These are phyloP conservation scores for Pythium guiyangense DNA, from an alignment of 352 stramenopile species.

Conservation along the genomic window DNA sequence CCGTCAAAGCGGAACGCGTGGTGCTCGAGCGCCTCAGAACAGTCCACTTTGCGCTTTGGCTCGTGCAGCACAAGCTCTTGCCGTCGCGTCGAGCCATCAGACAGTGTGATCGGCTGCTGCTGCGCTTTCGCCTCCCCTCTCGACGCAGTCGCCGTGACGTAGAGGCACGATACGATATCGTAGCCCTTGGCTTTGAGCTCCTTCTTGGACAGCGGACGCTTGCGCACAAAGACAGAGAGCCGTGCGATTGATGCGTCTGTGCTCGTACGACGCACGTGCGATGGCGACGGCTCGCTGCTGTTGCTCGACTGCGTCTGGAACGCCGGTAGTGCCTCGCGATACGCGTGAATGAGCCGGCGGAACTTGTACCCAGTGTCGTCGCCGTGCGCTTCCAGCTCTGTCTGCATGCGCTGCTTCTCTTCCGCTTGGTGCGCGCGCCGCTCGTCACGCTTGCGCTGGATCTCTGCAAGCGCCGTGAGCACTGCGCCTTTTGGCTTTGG, in stretches of 20 bases:
- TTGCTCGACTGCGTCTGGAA: no score
- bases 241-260: no score
- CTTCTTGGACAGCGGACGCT: no score
- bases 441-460: constrained; percentile 64
- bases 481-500: constrained; percentile 43
- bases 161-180: no score
- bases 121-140: no score
- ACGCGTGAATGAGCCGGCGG: constrained; percentile 54
- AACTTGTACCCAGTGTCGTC: constrained; percentile 79
- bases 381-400: constrained; percentile 56
- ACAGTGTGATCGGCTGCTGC: no score
- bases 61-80: constrained; percentile 75
- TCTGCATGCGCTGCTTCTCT: constrained; percentile 66
- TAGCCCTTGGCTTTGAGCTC: no score
- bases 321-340: constrained; percentile 34
- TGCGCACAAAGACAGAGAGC: no score
- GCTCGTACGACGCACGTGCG: no score
- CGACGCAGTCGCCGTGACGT: no score
- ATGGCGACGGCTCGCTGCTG: no score
- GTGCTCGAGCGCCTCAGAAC: constrained; percentile 61
- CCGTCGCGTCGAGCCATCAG: no score
- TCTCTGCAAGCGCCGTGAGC: constrained; percentile 51
- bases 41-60: constrained; percentile 69
- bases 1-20: constrained; percentile 72
- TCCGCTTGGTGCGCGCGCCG: constrained; percentile 48